These are phyloP conservation scores for Pichia heedii DNA, from an alignment of 805 yeast species.

Conservation along the genomic window DNA sequence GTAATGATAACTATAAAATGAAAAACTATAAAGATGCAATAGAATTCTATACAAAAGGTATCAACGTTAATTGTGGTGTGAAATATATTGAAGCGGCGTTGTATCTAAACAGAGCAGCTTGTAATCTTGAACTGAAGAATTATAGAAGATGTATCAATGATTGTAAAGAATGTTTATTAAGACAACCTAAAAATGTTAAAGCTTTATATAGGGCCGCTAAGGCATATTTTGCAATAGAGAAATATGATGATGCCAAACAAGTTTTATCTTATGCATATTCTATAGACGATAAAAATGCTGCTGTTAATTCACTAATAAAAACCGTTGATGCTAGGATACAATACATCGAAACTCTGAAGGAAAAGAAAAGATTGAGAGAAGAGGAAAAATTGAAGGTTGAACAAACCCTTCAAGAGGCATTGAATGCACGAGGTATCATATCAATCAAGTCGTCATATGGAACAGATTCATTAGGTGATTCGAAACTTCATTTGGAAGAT, in stretches of 20 bases:
- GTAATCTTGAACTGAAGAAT: conserved; percentile 78
- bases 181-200: conserved; percentile 66
- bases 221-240: conserved; percentile 64
- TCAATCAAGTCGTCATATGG: conserved; percentile 44
- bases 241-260: conserved; percentile 62
- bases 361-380: conserved; percentile 20
- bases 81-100: conserved; percentile 50
- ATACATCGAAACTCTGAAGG: conserved; percentile 20
- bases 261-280: conserved; percentile 57
- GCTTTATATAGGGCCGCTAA: conserved; percentile 80
- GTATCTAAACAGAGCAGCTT: conserved; percentile 79
- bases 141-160: conserved; percentile 82
- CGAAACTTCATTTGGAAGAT: conserved; percentile 52
- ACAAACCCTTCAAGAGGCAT: conserved; percentile 46
- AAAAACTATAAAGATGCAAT: conserved; percentile 72
- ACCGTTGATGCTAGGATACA: conserved; percentile 29
- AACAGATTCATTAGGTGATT: conserved; percentile 45
- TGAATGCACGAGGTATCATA: conserved; percentile 48
- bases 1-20: conserved; percentile 73
- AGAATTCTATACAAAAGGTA: conserved; percentile 69
- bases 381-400: conserved; percentile 34
- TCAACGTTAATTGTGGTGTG: conserved; percentile 59
- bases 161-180: conserved; percentile 58
- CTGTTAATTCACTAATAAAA: conserved; percentile 39
- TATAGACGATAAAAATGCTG: conserved; percentile 50